A percentile compares a stretch with the other conserved stretches of the same genome.
Evolutionary conservation across 345 rosid species (phyloP).

Genomic region (Combretum micranthum): DNA sequence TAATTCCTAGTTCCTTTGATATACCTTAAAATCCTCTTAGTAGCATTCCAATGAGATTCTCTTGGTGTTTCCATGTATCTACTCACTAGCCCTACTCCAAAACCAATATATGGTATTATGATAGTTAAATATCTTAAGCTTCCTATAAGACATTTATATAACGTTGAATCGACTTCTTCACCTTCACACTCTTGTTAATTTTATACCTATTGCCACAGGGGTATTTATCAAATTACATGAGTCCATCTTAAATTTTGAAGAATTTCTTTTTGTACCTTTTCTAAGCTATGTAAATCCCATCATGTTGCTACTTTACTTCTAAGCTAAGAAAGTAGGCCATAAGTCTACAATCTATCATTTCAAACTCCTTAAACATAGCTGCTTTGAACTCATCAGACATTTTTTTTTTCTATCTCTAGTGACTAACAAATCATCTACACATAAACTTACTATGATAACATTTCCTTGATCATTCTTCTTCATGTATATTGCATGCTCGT

Average conservation of each 20-base stretch:
- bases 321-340: background rate
- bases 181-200: background rate
- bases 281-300: background rate
- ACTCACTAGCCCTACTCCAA: background rate
- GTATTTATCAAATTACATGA: background rate
- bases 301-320: too few species aligned
- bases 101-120: background rate
- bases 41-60: background rate
- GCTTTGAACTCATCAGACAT: background rate
- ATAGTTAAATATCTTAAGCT: background rate
- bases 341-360: background rate
- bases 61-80: background rate
- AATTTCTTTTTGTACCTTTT: background rate
- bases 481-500: background rate
- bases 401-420: background rate
- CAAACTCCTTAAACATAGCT: background rate
- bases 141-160: background rate
- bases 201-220: background rate
- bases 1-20: background rate
- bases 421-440: background rate
- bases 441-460: background rate
- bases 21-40: background rate
- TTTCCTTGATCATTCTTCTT: background rate
- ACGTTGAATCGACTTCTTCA: background rate
- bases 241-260: background rate